Base-by-base conservation (phyloP, 2,329 filamentous ascomycete species). In the Verticillium dahliae region DNA sequence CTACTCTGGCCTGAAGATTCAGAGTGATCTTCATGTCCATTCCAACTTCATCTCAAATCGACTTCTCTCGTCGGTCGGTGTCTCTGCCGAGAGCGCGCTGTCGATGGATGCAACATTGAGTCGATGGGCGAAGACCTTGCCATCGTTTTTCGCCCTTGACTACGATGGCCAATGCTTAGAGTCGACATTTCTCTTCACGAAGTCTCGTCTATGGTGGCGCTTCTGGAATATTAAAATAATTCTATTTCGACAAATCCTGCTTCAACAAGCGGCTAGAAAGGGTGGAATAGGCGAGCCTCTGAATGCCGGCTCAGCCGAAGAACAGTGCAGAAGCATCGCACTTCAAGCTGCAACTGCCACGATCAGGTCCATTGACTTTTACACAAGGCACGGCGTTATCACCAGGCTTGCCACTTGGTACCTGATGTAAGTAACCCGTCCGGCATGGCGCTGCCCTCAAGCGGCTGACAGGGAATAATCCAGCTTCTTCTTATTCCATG, bases 191-290 rank as follows among this genome's bases (percentile, higher is more conserved):
- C 39, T 66, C 0, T 72, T 72, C 54, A 68, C 69, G 13, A 67
- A 63, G 18, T 67, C 63, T 15, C 68, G 69, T 27, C 63, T 73
- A 2, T 72, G 69, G 70, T 73, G 71, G 71, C 69, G 71, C 4
- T 67, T 71, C 45, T 72, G 71, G 69, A 73, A 73, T 56, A 50
- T 73, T 11, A 70, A 69, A 57, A 72, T 72, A 41, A 70, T 72
- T 37, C 59, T 72, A 2, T 72, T 72, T 50, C 69, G 71, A 15
- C 69, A 70, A 37, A 60, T 72, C 15, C 60, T 73, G 11, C 65
- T 72, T 22, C 65, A 65, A 18, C 65, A 67, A 7, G 70, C 69
- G 5, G 66, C 71, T 22, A 65, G 63, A 45, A 62, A 65, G n/a
- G 63, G 57, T 14, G 63, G 62, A 41, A 62, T 65, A 6, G n/a